phyloP scores from a whole-genome alignment of 2,329 filamentous ascomycete species.

The Penicillium sp. region DNA sequence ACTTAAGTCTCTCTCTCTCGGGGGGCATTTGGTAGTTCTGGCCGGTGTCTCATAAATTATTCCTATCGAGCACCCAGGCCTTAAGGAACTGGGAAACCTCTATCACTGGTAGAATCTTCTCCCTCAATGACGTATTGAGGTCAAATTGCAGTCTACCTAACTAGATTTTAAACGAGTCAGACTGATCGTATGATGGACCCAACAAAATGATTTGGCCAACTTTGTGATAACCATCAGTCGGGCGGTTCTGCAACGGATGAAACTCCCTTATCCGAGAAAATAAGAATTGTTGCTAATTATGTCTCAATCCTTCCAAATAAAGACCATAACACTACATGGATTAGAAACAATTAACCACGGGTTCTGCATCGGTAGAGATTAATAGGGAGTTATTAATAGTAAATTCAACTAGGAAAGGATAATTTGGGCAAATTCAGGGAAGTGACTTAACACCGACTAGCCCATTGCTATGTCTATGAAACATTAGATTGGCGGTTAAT shows the following conservation, averaged over 20 bases:
- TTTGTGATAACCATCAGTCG: neutral
- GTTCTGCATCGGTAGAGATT: neutral
- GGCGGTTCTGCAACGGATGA: neutral
- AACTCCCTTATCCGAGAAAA: neutral
- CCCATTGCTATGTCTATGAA: neutral
- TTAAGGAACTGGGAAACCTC: too few species aligned
- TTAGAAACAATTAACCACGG: neutral
- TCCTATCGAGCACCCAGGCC: too few species aligned
- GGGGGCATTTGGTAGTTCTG: too few species aligned
- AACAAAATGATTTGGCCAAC: neutral
- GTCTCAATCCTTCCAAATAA: neutral
- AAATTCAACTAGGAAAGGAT: neutral
- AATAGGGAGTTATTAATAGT: conserved; percentile 1
- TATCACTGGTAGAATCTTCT: neutral
- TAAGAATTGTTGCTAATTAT: neutral
- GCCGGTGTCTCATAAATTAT: too few species aligned
- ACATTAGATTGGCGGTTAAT: conserved; percentile 10
- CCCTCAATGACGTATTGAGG: too few species aligned
- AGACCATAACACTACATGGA: neutral
- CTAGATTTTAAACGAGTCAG: neutral
- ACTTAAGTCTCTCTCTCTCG: too few species aligned
- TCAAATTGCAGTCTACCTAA: too few species aligned
- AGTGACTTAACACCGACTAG: neutral
- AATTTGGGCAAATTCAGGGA: neutral
- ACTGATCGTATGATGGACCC: neutral